Percentiles rank a stretch among this genome's conserved stretches.
Evolutionary conservation across 2,329 filamentous ascomycete genomes (phyloP).

Genomic region (Cryphonectria naterciae): DNA sequence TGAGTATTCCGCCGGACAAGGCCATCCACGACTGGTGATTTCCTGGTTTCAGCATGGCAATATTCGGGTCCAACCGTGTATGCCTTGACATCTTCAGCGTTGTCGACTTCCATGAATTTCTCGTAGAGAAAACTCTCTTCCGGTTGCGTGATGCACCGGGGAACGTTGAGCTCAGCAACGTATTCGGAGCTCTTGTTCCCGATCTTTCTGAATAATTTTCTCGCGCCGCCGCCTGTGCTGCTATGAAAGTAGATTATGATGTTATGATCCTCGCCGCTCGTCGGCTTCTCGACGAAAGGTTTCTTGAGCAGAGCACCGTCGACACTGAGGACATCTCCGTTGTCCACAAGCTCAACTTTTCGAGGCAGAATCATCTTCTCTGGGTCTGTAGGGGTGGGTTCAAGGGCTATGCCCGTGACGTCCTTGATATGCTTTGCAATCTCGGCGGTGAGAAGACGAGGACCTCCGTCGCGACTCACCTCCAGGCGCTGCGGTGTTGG

Average conservation of each 20-base stretch:
- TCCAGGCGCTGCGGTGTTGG: conserved; percentile 88
- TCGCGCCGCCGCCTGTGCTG: conserved; percentile 72
- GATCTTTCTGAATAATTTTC: conserved; percentile 93
- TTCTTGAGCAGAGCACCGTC: conserved; percentile 83
- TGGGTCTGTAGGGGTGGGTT: conserved; percentile 69
- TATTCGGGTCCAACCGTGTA: conserved; percentile 94
- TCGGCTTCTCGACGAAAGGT: conserved; percentile 97
- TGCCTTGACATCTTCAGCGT: conserved; percentile 97
- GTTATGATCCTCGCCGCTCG: conserved; percentile 98
- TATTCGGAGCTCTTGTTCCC: conserved; percentile 99
- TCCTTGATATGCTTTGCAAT: conserved; percentile 80
- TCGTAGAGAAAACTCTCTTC: conserved; percentile 92
- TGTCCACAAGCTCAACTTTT: conserved; percentile 83
- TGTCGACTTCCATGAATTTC: conserved; percentile 94
- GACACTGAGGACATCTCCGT: conserved; percentile 85
- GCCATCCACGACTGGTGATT: conserved; percentile 95
- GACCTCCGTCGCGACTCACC: conserved; percentile 91
- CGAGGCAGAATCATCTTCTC: conserved; percentile 61
- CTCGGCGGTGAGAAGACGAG: conserved; percentile 75
- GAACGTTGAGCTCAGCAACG: conserved; percentile 74
- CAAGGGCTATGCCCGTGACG: conserved; percentile 75
- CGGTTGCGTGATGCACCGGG: conserved; percentile 80
- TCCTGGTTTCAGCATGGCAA: conserved; percentile 95
- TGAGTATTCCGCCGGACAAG: conserved; percentile 95
- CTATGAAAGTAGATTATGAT: conserved; percentile 97